Base-by-base conservation (phyloP, 2,329 filamentous ascomycete genomes). In the Penicillium paneum region DNA sequence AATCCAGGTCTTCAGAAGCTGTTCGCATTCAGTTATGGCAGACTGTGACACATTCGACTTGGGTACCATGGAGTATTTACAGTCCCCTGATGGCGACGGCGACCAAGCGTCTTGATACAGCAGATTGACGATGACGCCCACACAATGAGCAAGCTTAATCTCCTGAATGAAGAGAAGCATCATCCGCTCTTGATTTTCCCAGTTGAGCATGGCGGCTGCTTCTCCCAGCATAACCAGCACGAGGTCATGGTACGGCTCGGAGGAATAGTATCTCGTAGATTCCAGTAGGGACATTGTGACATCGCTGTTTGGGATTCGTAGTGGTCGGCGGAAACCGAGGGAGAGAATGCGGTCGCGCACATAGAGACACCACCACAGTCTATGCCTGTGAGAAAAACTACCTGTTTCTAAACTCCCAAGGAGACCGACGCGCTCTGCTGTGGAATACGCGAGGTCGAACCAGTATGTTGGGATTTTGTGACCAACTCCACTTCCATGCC, bases 331-430 rank as follows among this genome's bases (percentile, higher is more conserved):
- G 24, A 55, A 52, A 3, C 53, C 53, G 19, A 55, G 49, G 8
- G 49, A 46, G 40, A 56, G 43, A 17, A 58, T 36, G 11, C 53
- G 49, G 35, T 58, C 56, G n/a, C 54, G 56, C 5, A 54, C 56
- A 28, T 58, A 58, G 6, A 58, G 45, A 34, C 56, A 58, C 45
- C 56, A 58, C 56, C 54, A 58, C 8, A 58, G 26, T 15, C 45
- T 26, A 13, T 53, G 56, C 32, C 29, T 54, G 32, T 54, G 52
- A 8, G 52, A 50, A 35, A 54, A 54, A 19, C 52, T 54, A 13
- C 52, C 52, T 19, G 45, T 49, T 24, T 54, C 45, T 17, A 54
- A 21, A 32, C 45, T 38, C 4, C 12, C 32, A 4, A 54, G 52
- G 5, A 58, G 54, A 15, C 45, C 54, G 6, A 58, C 19, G 11